Evolutionary conservation across 371 early-diverging fungal species (phyloP), one percentile per base, ranked within the genome.

Genomic region (Batkoa obscura): DNA sequence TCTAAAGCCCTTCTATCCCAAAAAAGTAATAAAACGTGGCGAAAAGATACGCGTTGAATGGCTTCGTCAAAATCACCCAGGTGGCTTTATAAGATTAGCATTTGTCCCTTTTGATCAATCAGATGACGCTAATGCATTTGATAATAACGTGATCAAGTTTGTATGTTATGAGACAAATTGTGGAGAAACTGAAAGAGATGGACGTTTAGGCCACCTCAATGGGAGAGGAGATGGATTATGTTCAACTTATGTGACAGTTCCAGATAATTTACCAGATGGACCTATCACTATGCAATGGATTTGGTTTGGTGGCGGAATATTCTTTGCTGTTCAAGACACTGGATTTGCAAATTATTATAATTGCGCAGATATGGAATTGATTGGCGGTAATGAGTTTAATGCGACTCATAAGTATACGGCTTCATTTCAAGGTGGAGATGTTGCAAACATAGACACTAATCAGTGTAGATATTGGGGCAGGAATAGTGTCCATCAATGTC

Each of bases 21-120:
- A 55, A 32, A 13, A 43, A 33, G 30, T 43, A 4, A 31, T 43
- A 9, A 62, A 66, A 59, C 70, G 79, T 4, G 79, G 78, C 6
- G 71, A 74, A 46, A 59, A 60, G 41, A 59, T 77, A 10, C 59
- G 60, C 0, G 64, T 78, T 33, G 49, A 61, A 23, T 78, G 79
- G 79, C 55, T 63, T 12, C 66, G 79, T 4, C 65, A 68, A 55
- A 79, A 79, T 62, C 79, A 79, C 51, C 75, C 79, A 0, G 79
- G 74, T 2, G 79, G 79, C 2, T 79, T 79, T 58, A 72, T 79
- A 34, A 69, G 78, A 12, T 60, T 76, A 39, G 63, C 72, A 10
- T 68, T 79, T 62, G 72, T 70, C 4, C 72, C 74, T n/a, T 72
- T 73, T 62, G 63, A 67, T 51, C 56, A 71, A 30, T 72, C 74